Percentiles rank a stretch among this genome's conserved stretches.
phyloP scores from a whole-genome alignment of 2,329 filamentous ascomycete genomes.

The Seiridium cupressi region DNA sequence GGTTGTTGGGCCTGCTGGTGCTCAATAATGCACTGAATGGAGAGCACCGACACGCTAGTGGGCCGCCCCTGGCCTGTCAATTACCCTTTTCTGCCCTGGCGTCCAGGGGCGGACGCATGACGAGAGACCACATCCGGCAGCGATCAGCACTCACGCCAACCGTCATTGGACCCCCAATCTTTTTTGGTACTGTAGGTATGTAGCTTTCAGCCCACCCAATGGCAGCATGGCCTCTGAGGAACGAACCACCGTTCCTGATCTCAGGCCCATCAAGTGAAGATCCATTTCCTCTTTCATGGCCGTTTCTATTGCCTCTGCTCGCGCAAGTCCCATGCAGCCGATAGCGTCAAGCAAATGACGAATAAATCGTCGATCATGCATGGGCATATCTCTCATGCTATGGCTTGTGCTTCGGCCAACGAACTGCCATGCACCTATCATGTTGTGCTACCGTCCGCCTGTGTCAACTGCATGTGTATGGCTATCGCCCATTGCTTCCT shows the following conservation, averaged over 20 bases:
- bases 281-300: too few relatives aligned
- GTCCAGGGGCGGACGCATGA: background rate
- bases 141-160: background rate
- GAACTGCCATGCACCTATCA: background rate
- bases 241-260: too few relatives aligned
- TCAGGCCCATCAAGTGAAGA: too few relatives aligned
- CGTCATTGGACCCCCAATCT: too few relatives aligned
- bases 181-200: too few relatives aligned
- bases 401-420: background rate
- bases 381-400: background rate
- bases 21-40: background rate
- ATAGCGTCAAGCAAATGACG: background rate
- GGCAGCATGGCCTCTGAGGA: too few relatives aligned
- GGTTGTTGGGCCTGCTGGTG: background rate
- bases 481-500: too few relatives aligned
- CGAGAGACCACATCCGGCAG: background rate
- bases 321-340: too few relatives aligned
- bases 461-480: background rate
- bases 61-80: background rate
- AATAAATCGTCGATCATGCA: background rate
- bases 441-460: background rate
- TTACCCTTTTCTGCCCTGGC: background rate
- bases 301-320: too few relatives aligned
- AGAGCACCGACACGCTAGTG: too few relatives aligned
- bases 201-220: too few relatives aligned